These are phyloP conservation scores for Picea glauca DNA, from an alignment of 75 land plant species.

Conservation along the genomic window DNA sequence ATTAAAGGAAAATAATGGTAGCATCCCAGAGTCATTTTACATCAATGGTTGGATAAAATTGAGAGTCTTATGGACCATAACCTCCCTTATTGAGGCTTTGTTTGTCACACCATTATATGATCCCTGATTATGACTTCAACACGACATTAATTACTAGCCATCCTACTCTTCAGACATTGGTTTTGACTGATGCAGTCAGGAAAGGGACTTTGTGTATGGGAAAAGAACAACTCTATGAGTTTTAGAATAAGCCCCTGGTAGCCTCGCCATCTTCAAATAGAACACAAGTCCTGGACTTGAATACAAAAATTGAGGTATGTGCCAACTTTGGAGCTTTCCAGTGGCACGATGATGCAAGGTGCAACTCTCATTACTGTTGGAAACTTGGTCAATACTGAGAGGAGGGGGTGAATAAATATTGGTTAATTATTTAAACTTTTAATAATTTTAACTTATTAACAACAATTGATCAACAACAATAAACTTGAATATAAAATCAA, in stretches of 20 bases:
- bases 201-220: constrained; percentile 54
- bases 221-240: constrained; percentile 36
- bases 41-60: constrained; percentile 57
- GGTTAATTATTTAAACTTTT: too few relatives aligned
- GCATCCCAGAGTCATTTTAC: constrained; percentile 42
- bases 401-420: too few relatives aligned
- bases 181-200: constrained; percentile 50
- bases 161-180: constrained; percentile 38
- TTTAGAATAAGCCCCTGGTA: constrained; percentile 28
- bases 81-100: constrained; percentile 6
- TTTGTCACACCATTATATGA: too few relatives aligned
- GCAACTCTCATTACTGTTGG: constrained; percentile 57
- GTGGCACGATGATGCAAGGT: constrained; percentile 40
- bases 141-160: constrained; percentile 56
- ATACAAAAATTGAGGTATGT: constrained; percentile 54
- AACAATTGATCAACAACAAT: too few relatives aligned
- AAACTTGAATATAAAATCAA: too few relatives aligned
- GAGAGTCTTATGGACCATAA: constrained; percentile 51
- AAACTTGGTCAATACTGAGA: too few relatives aligned
- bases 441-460: too few relatives aligned
- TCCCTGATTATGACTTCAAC: constrained; percentile 42
- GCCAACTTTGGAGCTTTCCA: constrained; percentile 31
- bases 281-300: constrained; percentile 40
- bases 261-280: constrained; percentile 32
- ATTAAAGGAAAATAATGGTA: constrained; percentile 4